Evolutionary conservation across 148 eudicot genomes (phyloP).

Genomic region (Polygonum aviculare): DNA sequence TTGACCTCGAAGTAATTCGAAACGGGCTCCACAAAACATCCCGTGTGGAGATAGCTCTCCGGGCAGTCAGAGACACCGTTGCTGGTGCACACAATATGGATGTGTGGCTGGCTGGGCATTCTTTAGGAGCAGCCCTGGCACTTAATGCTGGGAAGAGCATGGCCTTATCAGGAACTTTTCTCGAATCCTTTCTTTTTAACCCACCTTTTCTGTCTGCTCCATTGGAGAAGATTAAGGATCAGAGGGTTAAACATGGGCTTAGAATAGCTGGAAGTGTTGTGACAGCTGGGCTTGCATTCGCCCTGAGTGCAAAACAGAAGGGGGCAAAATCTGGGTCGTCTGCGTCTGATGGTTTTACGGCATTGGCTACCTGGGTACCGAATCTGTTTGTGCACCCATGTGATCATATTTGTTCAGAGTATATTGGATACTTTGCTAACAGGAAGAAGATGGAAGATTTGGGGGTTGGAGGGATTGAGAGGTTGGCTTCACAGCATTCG

Average conservation of each 20-base stretch:
- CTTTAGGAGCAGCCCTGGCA: slow-evolving; percentile 86
- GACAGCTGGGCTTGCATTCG: slow-evolving; percentile 88
- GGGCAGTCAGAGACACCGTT: slow-evolving; percentile 55
- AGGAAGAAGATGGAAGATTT: slow-evolving; percentile 51
- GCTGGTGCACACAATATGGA: slow-evolving; percentile 46
- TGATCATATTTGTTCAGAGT: slow-evolving; percentile 60
- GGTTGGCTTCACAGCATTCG: slow-evolving; percentile 74
- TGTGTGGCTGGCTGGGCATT: slow-evolving; percentile 82
- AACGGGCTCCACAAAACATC: slow-evolving; percentile 76
- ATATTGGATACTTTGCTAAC: slow-evolving; percentile 58
- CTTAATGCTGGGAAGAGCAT: slow-evolving; percentile 80
- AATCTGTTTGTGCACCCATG: slow-evolving; percentile 39
- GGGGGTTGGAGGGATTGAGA: slow-evolving; percentile 45
- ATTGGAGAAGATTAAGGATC: slow-evolving; percentile 67
- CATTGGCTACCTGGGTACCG: slow-evolving; percentile 45
- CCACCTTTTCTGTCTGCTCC: slow-evolving; percentile 86
- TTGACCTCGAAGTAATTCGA: slow-evolving; percentile 56
- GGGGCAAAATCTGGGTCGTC: slow-evolving; percentile 14
- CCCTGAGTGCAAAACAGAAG: slow-evolving; percentile 34
- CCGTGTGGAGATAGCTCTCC: slow-evolving; percentile 58
- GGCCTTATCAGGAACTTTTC: slow-evolving; percentile 51
- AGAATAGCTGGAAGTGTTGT: slow-evolving; percentile 77
- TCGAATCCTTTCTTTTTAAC: slow-evolving; percentile 72
- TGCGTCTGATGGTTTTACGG: slow-evolving; percentile 29
- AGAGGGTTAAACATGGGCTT: slow-evolving; percentile 74